phyloP scores from a whole-genome alignment of 1,284 basidiomycete species.

The Cutaneotrichosporon curvatum region DNA sequence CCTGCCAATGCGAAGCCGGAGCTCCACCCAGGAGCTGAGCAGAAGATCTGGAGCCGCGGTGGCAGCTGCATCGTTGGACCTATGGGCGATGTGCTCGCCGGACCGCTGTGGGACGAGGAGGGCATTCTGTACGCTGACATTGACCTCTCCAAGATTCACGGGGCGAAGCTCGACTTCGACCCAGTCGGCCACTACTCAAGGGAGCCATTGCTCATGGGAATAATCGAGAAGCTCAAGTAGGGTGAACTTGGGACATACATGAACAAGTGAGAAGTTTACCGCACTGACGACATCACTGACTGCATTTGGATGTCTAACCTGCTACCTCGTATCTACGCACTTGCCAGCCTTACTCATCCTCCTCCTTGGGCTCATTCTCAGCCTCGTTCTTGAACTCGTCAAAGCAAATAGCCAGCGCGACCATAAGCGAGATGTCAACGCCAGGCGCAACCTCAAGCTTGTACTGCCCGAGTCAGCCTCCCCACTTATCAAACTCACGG shows the following conservation, averaged over 20 bases:
- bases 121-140: conserved; percentile 59
- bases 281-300: no score
- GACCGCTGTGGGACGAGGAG: conserved; percentile 56
- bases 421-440: conserved; percentile 14
- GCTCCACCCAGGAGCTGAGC: background rate
- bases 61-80: conserved; percentile 64
- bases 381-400: conserved; percentile 13
- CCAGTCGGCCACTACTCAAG: conserved; percentile 63
- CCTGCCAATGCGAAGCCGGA: conserved; percentile 10
- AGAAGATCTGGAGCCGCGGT: conserved; percentile 45
- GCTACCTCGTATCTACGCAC: no score
- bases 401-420: conserved; percentile 9
- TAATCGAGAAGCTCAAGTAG: conserved; percentile 9
- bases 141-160: conserved; percentile 55
- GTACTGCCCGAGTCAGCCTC: conserved; percentile 3
- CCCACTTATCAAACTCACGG: conserved; percentile 5
- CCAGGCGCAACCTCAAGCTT: conserved; percentile 12
- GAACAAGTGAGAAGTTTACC: no score
- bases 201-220: conserved; percentile 48
- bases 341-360: no score
- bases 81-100: conserved; percentile 59
- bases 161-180: conserved; percentile 67
- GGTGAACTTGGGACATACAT: no score
- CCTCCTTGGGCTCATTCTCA: background rate
- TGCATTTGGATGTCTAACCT: no score